Evolutionary conservation across 1,284 basidiomycete species (phyloP).

Genomic region (Phellinidium pouzarii): DNA sequence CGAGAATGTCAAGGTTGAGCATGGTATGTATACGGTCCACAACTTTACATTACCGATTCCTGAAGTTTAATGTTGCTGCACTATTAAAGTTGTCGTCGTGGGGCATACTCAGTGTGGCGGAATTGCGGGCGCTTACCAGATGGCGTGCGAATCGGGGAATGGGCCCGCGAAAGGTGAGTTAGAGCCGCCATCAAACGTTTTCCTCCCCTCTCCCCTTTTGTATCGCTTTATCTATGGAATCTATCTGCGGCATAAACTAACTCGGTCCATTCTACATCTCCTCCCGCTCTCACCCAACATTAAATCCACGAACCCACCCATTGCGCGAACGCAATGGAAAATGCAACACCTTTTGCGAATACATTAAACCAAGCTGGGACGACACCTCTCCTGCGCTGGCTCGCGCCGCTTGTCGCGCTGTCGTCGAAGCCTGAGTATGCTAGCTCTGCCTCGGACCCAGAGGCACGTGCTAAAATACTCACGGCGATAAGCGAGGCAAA

Average conservation of each 20-base stretch:
- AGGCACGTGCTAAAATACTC: constrained; percentile 29
- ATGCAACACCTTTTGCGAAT: constrained; percentile 30
- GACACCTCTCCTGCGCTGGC: constrained; percentile 63
- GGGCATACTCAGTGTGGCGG: constrained; percentile 84
- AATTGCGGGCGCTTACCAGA: constrained; percentile 53
- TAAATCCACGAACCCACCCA: constrained; percentile 9
- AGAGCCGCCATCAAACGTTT: constrained; percentile 4
- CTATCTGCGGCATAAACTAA: constrained; percentile 8
- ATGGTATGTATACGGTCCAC: constrained; percentile 47
- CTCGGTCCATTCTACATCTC: constrained; percentile 5
- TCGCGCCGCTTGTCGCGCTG: constrained; percentile 60
- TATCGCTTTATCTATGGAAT: background rate
- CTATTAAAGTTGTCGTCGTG: constrained; percentile 63
- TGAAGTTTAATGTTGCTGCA: background rate
- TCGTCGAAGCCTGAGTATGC: constrained; percentile 45
- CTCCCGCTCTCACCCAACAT: background rate
- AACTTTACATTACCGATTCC: constrained; percentile 9
- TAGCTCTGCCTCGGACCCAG: constrained; percentile 25
- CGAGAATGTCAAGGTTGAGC: constrained; percentile 70
- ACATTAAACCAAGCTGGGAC: constrained; percentile 30
- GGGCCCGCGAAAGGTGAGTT: constrained; percentile 17
- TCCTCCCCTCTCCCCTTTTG: background rate
- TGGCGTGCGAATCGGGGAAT: constrained; percentile 24
- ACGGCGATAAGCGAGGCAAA: constrained; percentile 67
- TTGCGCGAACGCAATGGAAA: constrained; percentile 24